phyloP scores from a whole-genome alignment of 495 filamentous ascomycete genomes.

The Aspergillus nanangensis region DNA sequence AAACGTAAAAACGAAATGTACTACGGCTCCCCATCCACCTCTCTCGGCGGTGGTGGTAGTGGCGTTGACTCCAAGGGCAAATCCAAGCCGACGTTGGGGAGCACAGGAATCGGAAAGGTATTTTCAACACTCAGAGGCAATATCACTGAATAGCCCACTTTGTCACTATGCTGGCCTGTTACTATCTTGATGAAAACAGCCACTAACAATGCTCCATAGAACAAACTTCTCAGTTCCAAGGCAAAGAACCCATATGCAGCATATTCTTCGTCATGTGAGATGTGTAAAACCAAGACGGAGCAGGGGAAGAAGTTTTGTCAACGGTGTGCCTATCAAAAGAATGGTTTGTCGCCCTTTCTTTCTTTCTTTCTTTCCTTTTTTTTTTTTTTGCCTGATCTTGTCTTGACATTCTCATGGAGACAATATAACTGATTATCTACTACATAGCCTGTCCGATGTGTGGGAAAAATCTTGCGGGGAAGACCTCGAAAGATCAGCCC shows the following conservation, averaged over 20 bases:
- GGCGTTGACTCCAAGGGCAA: slow-evolving; percentile 36
- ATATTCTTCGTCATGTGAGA: slow-evolving; percentile 56
- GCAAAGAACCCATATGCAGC: slow-evolving; percentile 68
- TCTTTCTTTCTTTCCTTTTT: slow-evolving; percentile 13
- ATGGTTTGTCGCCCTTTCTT: slow-evolving; percentile 40
- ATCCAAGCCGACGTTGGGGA: slow-evolving; percentile 33
- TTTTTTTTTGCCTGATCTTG: neutral
- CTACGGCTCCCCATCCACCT: slow-evolving; percentile 59
- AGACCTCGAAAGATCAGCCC: slow-evolving; percentile 45
- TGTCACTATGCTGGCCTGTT: no score
- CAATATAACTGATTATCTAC: slow-evolving; percentile 5
- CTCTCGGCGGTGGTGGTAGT: slow-evolving; percentile 43
- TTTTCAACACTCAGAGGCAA: neutral
- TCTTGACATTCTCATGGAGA: neutral
- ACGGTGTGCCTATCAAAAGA: slow-evolving; percentile 61
- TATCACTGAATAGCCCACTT: no score
- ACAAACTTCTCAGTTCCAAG: slow-evolving; percentile 61
- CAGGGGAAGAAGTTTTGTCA: slow-evolving; percentile 60
- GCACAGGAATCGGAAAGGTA: slow-evolving; percentile 36
- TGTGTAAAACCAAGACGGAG: slow-evolving; percentile 63
- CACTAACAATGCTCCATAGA: slow-evolving; percentile 31
- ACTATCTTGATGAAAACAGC: no score
- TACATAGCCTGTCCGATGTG: slow-evolving; percentile 59
- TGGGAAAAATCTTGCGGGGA: slow-evolving; percentile 52
- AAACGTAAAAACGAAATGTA: slow-evolving; percentile 72